Percentiles rank a stretch among this genome's conserved stretches.
Evolutionary conservation across 257 asterid genomes (phyloP).

Genomic region (Solanum tarapatanum): DNA sequence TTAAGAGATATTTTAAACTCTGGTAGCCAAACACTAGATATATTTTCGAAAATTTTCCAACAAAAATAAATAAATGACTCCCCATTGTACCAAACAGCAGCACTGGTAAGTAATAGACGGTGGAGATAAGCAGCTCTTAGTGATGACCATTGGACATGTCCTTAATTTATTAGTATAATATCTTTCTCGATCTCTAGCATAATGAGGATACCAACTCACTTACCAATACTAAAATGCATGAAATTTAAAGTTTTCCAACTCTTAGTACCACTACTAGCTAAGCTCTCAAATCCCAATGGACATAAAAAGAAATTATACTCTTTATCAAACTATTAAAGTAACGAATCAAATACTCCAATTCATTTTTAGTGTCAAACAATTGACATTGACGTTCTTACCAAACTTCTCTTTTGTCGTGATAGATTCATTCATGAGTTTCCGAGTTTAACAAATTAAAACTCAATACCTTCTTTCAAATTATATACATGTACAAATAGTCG

Average conservation of each 20-base stretch:
- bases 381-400: background rate
- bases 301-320: background rate
- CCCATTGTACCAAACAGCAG: background rate
- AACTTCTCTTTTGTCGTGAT: background rate
- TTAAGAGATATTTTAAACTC: background rate
- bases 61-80: background rate
- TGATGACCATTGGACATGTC: background rate
- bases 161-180: background rate
- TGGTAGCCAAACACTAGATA: background rate
- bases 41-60: background rate
- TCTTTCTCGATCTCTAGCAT: background rate
- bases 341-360: conserved; percentile 9
- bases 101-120: background rate
- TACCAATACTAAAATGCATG: background rate
- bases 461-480: background rate
- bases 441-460: background rate
- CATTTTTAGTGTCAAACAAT: background rate
- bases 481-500: background rate
- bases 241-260: background rate
- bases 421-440: background rate
- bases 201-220: background rate
- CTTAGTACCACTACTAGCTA: conserved; percentile 5
- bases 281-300: background rate
- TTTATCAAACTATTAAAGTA: background rate
- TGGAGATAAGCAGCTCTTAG: background rate